A percentile compares a stretch with the other conserved stretches of the same genome.
These are phyloP conservation scores for Hemerocallis citrina DNA, from an alignment of 106 monocot genomes.

Conservation along the genomic window DNA sequence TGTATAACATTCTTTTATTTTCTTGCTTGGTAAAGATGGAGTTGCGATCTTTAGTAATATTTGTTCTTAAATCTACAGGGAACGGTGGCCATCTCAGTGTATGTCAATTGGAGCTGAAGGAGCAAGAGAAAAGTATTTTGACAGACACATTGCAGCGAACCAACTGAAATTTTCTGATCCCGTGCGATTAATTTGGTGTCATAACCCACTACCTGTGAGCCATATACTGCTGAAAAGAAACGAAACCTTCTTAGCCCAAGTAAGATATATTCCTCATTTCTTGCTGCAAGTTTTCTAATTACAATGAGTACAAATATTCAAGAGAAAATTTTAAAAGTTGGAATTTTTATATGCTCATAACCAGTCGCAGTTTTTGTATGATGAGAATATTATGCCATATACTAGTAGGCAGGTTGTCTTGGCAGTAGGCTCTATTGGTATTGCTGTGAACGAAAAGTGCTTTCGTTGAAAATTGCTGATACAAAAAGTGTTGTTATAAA, in stretches of 20 bases:
- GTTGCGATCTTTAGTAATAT: background rate
- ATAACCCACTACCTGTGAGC: constrained; percentile 16
- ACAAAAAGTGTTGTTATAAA: no score
- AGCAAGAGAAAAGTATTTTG: constrained; percentile 37
- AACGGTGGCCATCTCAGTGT: constrained; percentile 43
- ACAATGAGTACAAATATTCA: background rate
- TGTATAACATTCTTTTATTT: background rate
- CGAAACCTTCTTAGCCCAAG: constrained; percentile 37
- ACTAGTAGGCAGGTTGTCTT: background rate
- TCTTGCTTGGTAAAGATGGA: background rate
- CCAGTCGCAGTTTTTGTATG: background rate
- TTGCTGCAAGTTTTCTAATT: background rate
- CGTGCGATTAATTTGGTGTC: background rate
- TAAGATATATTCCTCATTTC: background rate
- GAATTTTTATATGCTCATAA: background rate
- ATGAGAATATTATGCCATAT: background rate
- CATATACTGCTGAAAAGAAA: constrained; percentile 46
- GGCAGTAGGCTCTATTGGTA: no score
- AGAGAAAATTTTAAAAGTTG: background rate
- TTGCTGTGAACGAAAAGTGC: no score
- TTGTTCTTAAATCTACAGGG: constrained; percentile 25
- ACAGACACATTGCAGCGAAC: constrained; percentile 35
- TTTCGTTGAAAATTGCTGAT: no score
- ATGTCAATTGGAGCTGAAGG: constrained; percentile 20
- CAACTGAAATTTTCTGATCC: constrained; percentile 70